Base-by-base conservation (phyloP, 2,329 filamentous ascomycete genomes). In the Orbilia javanica region DNA sequence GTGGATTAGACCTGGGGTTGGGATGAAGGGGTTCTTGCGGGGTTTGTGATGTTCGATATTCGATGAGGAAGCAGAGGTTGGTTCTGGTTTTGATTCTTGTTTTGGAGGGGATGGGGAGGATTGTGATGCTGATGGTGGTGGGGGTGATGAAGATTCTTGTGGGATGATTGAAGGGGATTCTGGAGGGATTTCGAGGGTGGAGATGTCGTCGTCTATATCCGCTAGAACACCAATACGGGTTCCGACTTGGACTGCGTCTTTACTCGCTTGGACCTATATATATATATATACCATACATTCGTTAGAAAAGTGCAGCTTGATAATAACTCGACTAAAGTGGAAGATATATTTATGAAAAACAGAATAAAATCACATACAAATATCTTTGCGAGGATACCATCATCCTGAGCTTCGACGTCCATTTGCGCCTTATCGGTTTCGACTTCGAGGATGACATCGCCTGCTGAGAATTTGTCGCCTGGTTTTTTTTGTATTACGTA, bases 371-470 rank as follows among this genome's bases (percentile, higher is more conserved):
- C n/a, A n/a, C n/a, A 44, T 84, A 86, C 85, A 83, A 90, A 89
- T 81, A 97, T 95, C 87, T 96, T 96, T 83, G 94, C 90, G 84
- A 97, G 86, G 81, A 95, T 87, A 48, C 94, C 93, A 83, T 96
- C 93, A 52, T 97, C 93, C 85, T 96, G 93, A 46, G 93, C 93
- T 86, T 97, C 94, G 27, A 97, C 93, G 82, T 97, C 94, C 93
- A 97, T 97, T 71, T 93, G 93, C 70, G 93, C 93, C 87, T 97
- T 97, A 85, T 97, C 93, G 75, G 93, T 97, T 86, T 97, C 93
- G 83, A 97, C 96, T 85, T 97, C 93, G 76, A 97, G 89, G 64
- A 97, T 88, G 34, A 97, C 93, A 84, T 97, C 93, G 81, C 93
- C 93, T 73, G 93, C 92, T 62, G 89, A 87, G 84, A 93, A 97